phyloP scores from a whole-genome alignment of 1,284 basidiomycete species.

The Cryptococcus depauperatus region DNA sequence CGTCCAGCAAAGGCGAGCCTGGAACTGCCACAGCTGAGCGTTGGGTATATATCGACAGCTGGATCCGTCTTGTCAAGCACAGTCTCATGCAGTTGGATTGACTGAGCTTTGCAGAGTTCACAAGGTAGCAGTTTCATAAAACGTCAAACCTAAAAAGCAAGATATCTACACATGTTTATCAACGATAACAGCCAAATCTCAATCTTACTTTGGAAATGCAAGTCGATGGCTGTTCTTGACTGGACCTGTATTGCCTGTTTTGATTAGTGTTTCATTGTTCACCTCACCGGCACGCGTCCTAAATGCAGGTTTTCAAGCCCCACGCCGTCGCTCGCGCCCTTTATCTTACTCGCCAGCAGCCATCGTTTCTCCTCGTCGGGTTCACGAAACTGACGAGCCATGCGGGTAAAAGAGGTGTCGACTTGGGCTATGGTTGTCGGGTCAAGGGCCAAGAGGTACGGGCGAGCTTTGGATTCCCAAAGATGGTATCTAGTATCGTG shows the following conservation, averaged over 20 bases:
- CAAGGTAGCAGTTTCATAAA: too few species aligned
- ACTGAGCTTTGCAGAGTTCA: too few species aligned
- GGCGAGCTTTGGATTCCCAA: constrained; percentile 36
- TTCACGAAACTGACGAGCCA: constrained; percentile 28
- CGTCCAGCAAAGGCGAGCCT: too few species aligned
- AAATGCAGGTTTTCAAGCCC: constrained; percentile 7
- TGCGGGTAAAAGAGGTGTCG: constrained; percentile 32
- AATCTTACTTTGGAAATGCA: too few species aligned
- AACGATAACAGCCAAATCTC: too few species aligned
- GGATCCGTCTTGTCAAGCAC: too few species aligned
- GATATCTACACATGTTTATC: too few species aligned
- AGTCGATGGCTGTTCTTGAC: too few species aligned
- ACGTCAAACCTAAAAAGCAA: too few species aligned
- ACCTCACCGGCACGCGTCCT: not conserved
- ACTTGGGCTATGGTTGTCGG: constrained; percentile 22
- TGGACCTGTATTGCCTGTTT: not conserved
- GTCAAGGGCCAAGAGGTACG: constrained; percentile 25
- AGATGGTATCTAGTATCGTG: constrained; percentile 28
- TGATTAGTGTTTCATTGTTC: not conserved
- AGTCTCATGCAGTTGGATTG: too few species aligned
- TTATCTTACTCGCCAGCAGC: constrained; percentile 7
- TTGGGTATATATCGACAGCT: too few species aligned
- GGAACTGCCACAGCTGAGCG: too few species aligned
- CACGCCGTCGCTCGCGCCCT: constrained; percentile 11
- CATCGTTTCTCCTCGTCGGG: constrained; percentile 24